These are phyloP conservation scores for Chenopodium berlandieri DNA, from an alignment of 148 eudicot genomes.

Conservation along the genomic window DNA sequence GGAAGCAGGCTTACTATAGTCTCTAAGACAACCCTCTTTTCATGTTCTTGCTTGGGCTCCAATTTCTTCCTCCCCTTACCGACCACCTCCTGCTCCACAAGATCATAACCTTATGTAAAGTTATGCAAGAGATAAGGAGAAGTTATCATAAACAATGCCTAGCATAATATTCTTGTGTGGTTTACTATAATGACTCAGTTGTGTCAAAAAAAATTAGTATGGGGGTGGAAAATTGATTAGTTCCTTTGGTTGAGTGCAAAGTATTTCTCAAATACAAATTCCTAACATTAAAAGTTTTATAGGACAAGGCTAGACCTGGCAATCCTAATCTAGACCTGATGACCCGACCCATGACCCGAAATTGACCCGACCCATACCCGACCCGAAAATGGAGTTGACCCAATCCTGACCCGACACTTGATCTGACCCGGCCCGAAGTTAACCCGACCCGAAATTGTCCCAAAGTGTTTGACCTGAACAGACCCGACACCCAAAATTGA, in stretches of 20 bases:
- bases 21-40: constrained; percentile 80
- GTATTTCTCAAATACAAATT: neutral
- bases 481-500: too few species aligned
- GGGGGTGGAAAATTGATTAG: too few species aligned
- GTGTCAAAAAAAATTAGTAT: neutral
- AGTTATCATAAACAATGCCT: neutral
- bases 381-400: too few species aligned
- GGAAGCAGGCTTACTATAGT: constrained; percentile 91
- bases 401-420: too few species aligned
- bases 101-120: constrained; percentile 6
- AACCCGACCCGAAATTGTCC: too few species aligned
- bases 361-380: too few species aligned
- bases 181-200: neutral
- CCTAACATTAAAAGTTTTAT: neutral
- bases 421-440: too few species aligned
- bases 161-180: neutral
- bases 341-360: too few species aligned
- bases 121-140: neutral
- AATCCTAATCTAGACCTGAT: too few species aligned
- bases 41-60: constrained; percentile 76
- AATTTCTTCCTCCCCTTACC: constrained; percentile 76
- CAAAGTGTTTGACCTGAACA: too few species aligned
- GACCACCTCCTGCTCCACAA: constrained; percentile 55
- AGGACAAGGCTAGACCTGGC: neutral
- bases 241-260: neutral